Base-by-base conservation (phyloP, 2,329 filamentous ascomycete species). In the Rhynchosporium agropyri region DNA sequence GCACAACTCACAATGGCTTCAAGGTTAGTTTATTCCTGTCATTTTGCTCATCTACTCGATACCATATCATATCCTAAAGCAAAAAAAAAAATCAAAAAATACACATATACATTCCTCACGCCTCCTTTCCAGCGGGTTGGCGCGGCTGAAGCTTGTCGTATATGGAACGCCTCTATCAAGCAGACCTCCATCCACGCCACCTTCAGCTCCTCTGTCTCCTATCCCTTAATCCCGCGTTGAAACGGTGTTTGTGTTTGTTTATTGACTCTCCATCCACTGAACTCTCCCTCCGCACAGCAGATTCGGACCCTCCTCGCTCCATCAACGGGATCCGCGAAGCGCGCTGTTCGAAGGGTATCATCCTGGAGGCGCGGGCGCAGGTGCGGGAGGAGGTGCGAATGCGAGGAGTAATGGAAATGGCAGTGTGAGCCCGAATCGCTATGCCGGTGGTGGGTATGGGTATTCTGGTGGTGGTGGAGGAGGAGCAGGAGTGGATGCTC, bases 331-430 rank as follows among this genome's bases (percentile, higher is more conserved):
- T 79, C 83, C 86, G 72, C 81, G 89, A 73, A 88, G 85, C 74
- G 87, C 87, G 68, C 85, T 92, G 67, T 92, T 92, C 78, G 88
- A 89, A 69, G 87, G 87, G 70, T 92, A 92, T 77, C 86, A 83
- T 67, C 20, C 20, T 20, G 20, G 20, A 1, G 20, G 20, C 20
- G 20, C 20, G 1, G 83, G 83, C 70, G 79, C 80, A 72, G 80
- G 65, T 20, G 59, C 53, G n/a, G 55, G 60, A 28, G 56, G 78
- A n/a, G 42, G 29, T 72, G 74, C 78, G 49, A 81, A 79, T 70
- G 80, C 82, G 28, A 53, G 78, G 74, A 67, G 76, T 75, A 46
- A 66, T 31, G 56, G 26, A 15, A 57, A 56, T 46, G 50, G 49
- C 6, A 53, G 48, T 48, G 48, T 15, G 42, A 63, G 60, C 56